These are phyloP conservation scores for Nigrospora sphaerica DNA, from an alignment of 2,329 filamentous ascomycete genomes.

Conservation along the genomic window DNA sequence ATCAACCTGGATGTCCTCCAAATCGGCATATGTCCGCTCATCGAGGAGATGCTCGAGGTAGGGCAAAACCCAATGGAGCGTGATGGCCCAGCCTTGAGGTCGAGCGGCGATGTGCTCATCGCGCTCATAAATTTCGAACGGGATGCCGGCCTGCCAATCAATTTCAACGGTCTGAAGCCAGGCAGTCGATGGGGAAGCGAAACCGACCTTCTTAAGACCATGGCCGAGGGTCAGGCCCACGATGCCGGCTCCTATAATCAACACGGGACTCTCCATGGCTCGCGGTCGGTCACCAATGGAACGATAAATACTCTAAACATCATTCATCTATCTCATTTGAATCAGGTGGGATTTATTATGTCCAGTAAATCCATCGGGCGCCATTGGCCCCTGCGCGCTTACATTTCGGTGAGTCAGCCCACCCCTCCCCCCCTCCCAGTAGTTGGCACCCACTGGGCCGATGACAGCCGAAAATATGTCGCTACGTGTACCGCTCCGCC, in stretches of 20 bases:
- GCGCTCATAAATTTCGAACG: conserved; percentile 5
- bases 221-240: conserved; percentile 29
- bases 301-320: too few species aligned
- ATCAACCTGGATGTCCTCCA: conserved; percentile 3
- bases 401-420: too few species aligned
- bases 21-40: conserved; percentile 6
- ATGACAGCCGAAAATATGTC: too few species aligned
- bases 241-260: conserved; percentile 30
- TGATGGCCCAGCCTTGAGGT: conserved; percentile 50
- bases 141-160: conserved; percentile 3
- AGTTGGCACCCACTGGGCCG: too few species aligned
- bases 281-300: too few species aligned
- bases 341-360: too few species aligned
- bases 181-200: conserved; percentile 2
- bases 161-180: neutral
- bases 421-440: too few species aligned
- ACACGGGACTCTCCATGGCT: conserved; percentile 11
- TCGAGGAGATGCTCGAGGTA: conserved; percentile 17
- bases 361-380: too few species aligned
- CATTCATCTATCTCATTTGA: too few species aligned
- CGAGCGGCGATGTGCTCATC: conserved; percentile 11
- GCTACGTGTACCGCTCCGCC: too few species aligned
- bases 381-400: too few species aligned
- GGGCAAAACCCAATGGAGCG: conserved; percentile 49
- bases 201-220: conserved; percentile 21